Conservation (phyloP, 805 yeast genomes). For the Saccharomyces mikatae region DNA sequence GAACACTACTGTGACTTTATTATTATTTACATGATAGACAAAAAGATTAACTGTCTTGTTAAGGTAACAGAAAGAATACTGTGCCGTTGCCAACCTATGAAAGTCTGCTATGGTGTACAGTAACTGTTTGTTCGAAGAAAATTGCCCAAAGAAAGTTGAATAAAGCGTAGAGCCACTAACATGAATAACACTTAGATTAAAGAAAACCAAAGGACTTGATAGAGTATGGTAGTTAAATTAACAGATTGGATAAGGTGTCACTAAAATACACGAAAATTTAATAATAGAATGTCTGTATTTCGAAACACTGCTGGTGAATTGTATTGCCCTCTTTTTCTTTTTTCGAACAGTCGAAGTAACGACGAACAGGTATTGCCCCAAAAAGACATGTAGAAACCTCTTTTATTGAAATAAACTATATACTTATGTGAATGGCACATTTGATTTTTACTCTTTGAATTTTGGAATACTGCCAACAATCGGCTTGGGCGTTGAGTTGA, state of each 20-base stretch:
- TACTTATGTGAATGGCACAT: neutral
- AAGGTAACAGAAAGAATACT: conserved; percentile 44
- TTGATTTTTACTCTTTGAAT: neutral
- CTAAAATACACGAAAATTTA: neutral
- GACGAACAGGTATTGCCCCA: neutral
- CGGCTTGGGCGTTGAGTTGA: neutral
- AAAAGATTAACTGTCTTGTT: neutral
- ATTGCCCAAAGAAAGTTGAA: neutral
- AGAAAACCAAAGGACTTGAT: neutral
- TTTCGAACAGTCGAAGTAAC: neutral
- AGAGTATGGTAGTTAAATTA: neutral
- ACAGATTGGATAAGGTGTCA: neutral
- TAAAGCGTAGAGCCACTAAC: neutral
- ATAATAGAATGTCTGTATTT: neutral
- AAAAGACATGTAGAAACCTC: neutral
- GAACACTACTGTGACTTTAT: neutral
- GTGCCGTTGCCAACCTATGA: conserved; percentile 96
- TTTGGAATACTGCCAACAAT: neutral
- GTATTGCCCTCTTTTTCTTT: neutral
- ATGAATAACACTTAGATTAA: neutral
- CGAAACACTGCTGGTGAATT: neutral
- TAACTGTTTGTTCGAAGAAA: neutral
- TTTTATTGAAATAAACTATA: neutral
- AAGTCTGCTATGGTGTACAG: conserved; percentile 81
- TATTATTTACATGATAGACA: neutral